Evolutionary conservation across 306 rosid genomes (phyloP), one percentile per base, ranked within the genome.

Genomic region (Castanea crenata): DNA sequence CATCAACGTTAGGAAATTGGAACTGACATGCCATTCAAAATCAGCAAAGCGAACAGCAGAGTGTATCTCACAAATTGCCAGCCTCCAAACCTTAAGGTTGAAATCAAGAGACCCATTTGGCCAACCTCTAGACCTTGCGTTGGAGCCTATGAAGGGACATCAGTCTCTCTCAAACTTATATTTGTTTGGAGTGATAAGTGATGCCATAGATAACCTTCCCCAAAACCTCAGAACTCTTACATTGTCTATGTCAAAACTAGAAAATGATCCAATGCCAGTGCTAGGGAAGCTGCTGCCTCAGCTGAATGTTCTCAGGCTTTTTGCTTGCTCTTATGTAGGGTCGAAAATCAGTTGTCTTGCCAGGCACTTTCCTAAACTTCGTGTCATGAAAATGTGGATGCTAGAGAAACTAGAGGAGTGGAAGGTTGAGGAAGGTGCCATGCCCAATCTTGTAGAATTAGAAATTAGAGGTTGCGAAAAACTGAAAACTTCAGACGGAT

Each of bases 21-120:
- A 55, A 69, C 73, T 69, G 9, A 69, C 73, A 14, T 69, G 73
- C 73, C 73, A 69, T 9, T 18, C 73, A 69, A 69, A 18, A 16
- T 13, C 73, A 14, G 18, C n/a, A 4, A 0, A 69, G 54, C 10
- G 10, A 69, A 51, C 41, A 3, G 21, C n/a, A 3, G 4, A 19
- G 5, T 69, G 52, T 5, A 32, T 69, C 19, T 41, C 21, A 5
- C 73, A 38, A 34, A 23, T 69, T 8, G 20, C 5, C 6, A 35
- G 6, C 8, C 52, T 69, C 6, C 25, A 69, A 19, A 32, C 15
- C 15, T 23, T 38, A 19, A 69, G 6, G 41, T 32, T 69, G 54
- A 69, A 51, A 19, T 69, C 73, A 32, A 35, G 35, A 13, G 73
- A 69, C 19, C 52, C 35, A 69, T 32, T 14, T 38, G 73, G 73